Evolutionary conservation across 23 red algal genomes (phyloP), one percentile per base, ranked within the genome.

Genomic region (Agarophyton chilense): DNA sequence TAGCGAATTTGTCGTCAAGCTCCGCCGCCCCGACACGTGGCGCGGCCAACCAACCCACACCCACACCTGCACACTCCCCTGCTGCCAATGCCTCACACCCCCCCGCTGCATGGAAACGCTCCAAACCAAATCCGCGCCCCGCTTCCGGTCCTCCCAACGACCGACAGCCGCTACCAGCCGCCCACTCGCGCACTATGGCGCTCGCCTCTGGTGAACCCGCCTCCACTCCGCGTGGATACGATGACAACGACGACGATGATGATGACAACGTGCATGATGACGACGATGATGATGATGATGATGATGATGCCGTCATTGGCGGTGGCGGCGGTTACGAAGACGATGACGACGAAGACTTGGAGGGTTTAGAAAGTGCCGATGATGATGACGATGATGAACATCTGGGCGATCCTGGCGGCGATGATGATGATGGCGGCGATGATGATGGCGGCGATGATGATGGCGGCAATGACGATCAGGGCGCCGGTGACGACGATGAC

Each of bases 381-480:
- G 81, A 87, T 73, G 66, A 87, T 24, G 83, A 79, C 46, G 85
- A 89, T 67, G 85, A 79, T 53, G 85, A 89, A 58, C 40, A 89
- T 49, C 71, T 78, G 7, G 85, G 80, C 40, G 57, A 64, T 39
- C 28, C 28, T 9, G 61, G 39, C 38, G 80, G 55, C 19, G 61
- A 89, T 31, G 72, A 77, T 33, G 81, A 32, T 46, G 50, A 65
- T 26, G 81, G 34, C 57, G 29, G 42, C 21, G 61, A 32, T 52
- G 58, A 86, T 8, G 81, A 72, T 28, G 60, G 71, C 18, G 62
- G 67, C 67, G 85, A 38, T 18, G 85, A 79, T 44, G 70, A 89
- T 34, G 67, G 56, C 4, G 83, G 17, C 6, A 65, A 61, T 31
- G 85, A 63, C 10, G 85, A 78, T 24, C 71, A 77, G 8, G 85